A percentile compares a stretch with the other conserved stretches of the same genome.
Evolutionary conservation across 2,329 filamentous ascomycete genomes (phyloP).

Genomic region (Chaetoscypha palmicola): DNA sequence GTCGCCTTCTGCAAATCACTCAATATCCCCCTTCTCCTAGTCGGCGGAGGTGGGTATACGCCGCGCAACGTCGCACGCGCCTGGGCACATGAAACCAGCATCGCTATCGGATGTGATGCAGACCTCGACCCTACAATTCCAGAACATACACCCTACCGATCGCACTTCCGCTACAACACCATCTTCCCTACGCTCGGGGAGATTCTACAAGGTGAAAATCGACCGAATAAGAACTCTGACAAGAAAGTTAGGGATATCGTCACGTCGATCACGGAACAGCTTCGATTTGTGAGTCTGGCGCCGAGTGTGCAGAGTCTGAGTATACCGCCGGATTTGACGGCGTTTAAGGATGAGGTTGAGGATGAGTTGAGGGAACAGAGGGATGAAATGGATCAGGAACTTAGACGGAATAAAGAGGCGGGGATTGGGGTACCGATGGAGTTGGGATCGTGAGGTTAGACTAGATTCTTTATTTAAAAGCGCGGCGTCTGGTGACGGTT

Average conservation of each 20-base stretch:
- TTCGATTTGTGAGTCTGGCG: slow-evolving; percentile 76
- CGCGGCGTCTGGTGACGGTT: slow-evolving; percentile 11
- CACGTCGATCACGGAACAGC: slow-evolving; percentile 72
- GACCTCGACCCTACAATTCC: slow-evolving; percentile 69
- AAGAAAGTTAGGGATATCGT: slow-evolving; percentile 72
- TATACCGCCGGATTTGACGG: slow-evolving; percentile 70
- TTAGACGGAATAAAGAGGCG: slow-evolving; percentile 48
- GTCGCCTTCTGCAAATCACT: slow-evolving; percentile 82
- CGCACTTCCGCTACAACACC: slow-evolving; percentile 80
- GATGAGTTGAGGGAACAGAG: slow-evolving; percentile 57
- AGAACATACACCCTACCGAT: slow-evolving; percentile 72
- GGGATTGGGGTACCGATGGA: slow-evolving; percentile 53
- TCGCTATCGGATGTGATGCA: slow-evolving; percentile 70
- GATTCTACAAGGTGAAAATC: slow-evolving; percentile 53
- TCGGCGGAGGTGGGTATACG: slow-evolving; percentile 94
- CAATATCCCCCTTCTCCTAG: slow-evolving; percentile 74
- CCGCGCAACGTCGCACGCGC: slow-evolving; percentile 92
- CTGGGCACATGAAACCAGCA: slow-evolving; percentile 94
- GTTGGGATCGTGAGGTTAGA: slow-evolving; percentile 13
- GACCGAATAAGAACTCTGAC: slow-evolving; percentile 68
- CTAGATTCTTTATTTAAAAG: slow-evolving; percentile 3
- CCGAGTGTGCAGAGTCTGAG: slow-evolving; percentile 81
- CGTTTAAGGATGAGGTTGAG: slow-evolving; percentile 63
- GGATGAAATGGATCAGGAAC: slow-evolving; percentile 49
- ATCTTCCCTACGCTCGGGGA: slow-evolving; percentile 82